Conservation (phyloP, 2,329 filamentous ascomycete species). For the Fonsecaea erecta region DNA sequence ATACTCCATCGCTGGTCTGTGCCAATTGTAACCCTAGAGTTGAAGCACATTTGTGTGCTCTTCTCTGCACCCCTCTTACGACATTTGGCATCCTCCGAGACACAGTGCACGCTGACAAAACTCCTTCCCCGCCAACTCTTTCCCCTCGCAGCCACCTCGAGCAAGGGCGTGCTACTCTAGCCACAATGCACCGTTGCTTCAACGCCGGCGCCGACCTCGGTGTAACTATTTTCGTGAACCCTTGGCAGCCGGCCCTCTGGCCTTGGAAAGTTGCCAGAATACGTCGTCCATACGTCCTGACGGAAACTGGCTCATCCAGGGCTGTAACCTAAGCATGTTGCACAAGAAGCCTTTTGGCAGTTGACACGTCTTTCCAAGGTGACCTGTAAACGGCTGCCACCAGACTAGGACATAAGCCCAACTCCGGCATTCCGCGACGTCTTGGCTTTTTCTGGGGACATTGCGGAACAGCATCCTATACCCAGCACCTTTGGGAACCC, state of each 20-base stretch:
- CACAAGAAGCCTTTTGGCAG: background rate
- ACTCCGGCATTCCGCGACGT: conserved; percentile 15
- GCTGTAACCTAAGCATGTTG: conserved; percentile 20
- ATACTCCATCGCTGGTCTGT: background rate
- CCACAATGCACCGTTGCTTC: background rate
- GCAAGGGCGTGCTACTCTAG: background rate
- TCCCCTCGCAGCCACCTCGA: background rate
- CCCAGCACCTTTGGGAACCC: background rate
- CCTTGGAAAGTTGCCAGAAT: background rate
- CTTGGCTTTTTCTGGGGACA: conserved; percentile 5
- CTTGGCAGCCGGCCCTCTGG: background rate
- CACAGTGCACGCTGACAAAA: background rate
- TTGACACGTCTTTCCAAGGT: background rate
- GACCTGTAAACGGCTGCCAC: background rate
- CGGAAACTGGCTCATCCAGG: background rate
- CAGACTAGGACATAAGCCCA: background rate
- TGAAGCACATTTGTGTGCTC: background rate
- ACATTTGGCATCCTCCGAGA: background rate
- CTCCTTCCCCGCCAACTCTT: background rate
- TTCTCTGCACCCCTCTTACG: background rate
- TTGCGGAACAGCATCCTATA: background rate
- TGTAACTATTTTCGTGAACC: background rate
- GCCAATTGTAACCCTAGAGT: conserved; percentile 15
- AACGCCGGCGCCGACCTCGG: background rate
- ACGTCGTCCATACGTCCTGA: background rate